Percentiles rank a stretch among this genome's conserved stretches.
Evolutionary conservation across 768 basidiomycete genomes (phyloP).

Genomic region (Leccinellum luteum): DNA sequence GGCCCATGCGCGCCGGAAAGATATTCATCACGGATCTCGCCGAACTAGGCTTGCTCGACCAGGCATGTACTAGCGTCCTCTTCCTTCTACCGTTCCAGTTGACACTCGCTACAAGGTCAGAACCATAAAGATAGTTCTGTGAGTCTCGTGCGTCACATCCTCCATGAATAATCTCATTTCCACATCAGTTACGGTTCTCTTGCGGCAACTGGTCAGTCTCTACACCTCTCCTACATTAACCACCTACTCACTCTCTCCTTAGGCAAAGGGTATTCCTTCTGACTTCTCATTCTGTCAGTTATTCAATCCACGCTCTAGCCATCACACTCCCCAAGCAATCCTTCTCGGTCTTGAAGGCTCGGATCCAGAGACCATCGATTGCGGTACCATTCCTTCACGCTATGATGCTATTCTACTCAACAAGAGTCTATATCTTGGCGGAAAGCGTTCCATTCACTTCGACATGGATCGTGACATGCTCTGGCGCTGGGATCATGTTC

Average conservation of each 20-base stretch:
- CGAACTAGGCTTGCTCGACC: slow-evolving; percentile 64
- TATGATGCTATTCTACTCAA: slow-evolving; percentile 66
- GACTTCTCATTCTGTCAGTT: neutral
- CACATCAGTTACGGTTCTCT: slow-evolving; percentile 77
- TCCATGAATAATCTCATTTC: neutral
- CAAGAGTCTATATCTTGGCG: slow-evolving; percentile 68
- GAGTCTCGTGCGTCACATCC: slow-evolving; percentile 22
- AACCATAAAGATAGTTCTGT: slow-evolving; percentile 84
- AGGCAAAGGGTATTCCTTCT: slow-evolving; percentile 70
- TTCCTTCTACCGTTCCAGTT: neutral
- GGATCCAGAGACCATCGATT: slow-evolving; percentile 92
- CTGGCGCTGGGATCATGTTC: slow-evolving; percentile 88
- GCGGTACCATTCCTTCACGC: slow-evolving; percentile 75
- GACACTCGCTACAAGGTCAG: slow-evolving; percentile 48
- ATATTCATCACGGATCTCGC: slow-evolving; percentile 81
- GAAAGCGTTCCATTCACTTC: slow-evolving; percentile 73
- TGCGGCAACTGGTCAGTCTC: slow-evolving; percentile 76
- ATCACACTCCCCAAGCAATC: slow-evolving; percentile 86
- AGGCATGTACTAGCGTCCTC: slow-evolving; percentile 40
- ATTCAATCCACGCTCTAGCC: slow-evolving; percentile 40
- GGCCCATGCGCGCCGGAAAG: slow-evolving; percentile 88
- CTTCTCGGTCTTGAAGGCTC: slow-evolving; percentile 83
- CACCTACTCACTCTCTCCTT: slow-evolving; percentile 5
- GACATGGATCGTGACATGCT: slow-evolving; percentile 92
- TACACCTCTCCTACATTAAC: neutral